phyloP scores from a whole-genome alignment of 805 yeast genomes.

The Starmerella bacillaris region DNA sequence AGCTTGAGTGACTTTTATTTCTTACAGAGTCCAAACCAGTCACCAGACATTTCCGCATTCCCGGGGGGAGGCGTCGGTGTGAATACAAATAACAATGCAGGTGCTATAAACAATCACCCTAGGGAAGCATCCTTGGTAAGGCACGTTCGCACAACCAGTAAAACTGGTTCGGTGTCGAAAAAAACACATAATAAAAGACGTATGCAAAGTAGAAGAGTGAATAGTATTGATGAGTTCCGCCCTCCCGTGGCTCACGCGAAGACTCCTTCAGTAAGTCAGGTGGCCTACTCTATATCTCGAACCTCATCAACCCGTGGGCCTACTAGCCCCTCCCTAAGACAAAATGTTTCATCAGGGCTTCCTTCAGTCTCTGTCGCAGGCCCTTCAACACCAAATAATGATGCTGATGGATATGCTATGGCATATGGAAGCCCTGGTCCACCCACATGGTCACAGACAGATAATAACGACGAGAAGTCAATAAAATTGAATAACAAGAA shows the following conservation, averaged over 20 bases:
- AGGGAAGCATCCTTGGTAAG: too few species aligned
- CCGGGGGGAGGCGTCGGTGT: not conserved
- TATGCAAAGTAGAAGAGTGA: too few species aligned
- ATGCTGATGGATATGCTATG: not conserved
- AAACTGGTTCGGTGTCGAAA: not conserved
- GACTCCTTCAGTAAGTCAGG: too few species aligned
- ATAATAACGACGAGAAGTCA: too few species aligned
- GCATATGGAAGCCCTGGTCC: conserved; percentile 1
- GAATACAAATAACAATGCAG: too few species aligned
- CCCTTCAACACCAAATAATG: not conserved
- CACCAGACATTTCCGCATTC: conserved; percentile 4
- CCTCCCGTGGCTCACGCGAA: not conserved
- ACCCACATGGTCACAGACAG: not conserved
- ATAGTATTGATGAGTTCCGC: not conserved
- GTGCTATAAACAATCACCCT: too few species aligned
- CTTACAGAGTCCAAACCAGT: conserved; percentile 6
- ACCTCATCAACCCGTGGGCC: too few species aligned
- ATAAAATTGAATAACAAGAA: too few species aligned
- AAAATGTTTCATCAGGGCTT: too few species aligned
- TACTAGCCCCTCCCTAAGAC: too few species aligned
- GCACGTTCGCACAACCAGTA: not conserved
- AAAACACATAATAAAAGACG: not conserved
- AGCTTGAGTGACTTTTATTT: conserved; percentile 10
- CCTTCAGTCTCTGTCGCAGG: too few species aligned
- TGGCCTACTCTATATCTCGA: too few species aligned